These are phyloP conservation scores for Metschnikowia picachoensis DNA, from an alignment of 805 yeast genomes.

Conservation along the genomic window DNA sequence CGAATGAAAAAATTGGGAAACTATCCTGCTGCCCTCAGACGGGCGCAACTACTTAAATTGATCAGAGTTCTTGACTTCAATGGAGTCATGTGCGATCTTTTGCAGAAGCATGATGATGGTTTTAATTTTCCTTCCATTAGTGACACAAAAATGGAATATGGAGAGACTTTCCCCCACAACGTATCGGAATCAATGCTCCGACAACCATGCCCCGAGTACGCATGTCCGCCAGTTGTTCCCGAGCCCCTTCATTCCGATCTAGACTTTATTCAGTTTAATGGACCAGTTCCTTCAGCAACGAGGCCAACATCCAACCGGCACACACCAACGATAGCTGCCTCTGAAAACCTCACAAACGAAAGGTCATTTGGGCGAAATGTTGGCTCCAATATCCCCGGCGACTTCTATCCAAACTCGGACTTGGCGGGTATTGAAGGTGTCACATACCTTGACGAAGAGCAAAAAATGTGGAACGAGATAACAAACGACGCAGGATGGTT, in stretches of 20 bases:
- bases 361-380: conserved; percentile 3
- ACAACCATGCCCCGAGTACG: conserved; percentile 13
- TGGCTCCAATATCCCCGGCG: conserved; percentile 17
- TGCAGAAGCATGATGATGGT: conserved; percentile 56
- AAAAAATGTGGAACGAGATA: conserved; percentile 70
- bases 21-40: conserved; percentile 72
- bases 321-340: conserved; percentile 18
- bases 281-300: conserved; percentile 19
- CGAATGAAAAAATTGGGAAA: conserved; percentile 75
- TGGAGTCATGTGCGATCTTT: conserved; percentile 55
- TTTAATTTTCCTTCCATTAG: not conserved
- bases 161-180: conserved; percentile 2
- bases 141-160: conserved; percentile 12
- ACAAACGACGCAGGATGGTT: conserved; percentile 78
- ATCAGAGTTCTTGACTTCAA: conserved; percentile 65
- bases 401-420: conserved; percentile 34
- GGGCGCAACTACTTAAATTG: conserved; percentile 66
- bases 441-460: conserved; percentile 40
- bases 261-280: conserved; percentile 25
- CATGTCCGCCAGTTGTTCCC: conserved; percentile 10
- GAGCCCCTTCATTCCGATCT: conserved; percentile 21
- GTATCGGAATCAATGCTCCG: conserved; percentile 6
- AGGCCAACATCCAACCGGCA: conserved; percentile 18
- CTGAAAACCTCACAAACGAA: conserved; percentile 20
- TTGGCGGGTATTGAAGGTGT: conserved; percentile 42